phyloP scores from a whole-genome alignment of 1,284 basidiomycete species.

The Bjerkandera adusta region DNA sequence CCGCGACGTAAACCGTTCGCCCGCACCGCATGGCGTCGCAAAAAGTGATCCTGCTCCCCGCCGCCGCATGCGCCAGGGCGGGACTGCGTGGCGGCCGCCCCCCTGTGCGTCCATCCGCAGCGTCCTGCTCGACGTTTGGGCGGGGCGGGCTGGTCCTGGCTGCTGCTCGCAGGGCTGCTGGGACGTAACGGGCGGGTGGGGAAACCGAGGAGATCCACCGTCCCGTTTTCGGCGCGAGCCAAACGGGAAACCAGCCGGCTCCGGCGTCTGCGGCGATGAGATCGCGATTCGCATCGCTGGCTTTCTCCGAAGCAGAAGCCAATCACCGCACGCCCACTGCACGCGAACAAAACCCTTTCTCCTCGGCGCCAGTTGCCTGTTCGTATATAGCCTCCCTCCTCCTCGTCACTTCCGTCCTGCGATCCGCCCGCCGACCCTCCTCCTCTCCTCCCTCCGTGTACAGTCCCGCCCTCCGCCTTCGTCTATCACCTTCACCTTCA shows the following conservation, averaged over 20 bases:
- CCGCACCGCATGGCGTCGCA: not conserved
- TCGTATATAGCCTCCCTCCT: slow-evolving; percentile 9
- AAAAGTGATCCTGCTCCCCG: not conserved
- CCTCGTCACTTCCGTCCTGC: slow-evolving; percentile 1
- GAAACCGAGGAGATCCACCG: no score
- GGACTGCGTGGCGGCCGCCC: no score
- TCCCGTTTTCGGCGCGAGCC: no score
- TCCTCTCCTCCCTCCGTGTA: not conserved
- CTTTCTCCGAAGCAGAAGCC: not conserved
- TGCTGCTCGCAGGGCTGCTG: no score
- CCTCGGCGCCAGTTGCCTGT: not conserved
- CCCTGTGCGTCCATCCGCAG: not conserved
- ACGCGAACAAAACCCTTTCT: slow-evolving; percentile 5
- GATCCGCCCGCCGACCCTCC: not conserved
- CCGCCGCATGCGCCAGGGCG: no score
- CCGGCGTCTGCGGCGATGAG: not conserved
- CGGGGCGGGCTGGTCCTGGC: no score
- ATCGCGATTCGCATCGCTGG: not conserved
- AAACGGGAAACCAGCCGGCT: not conserved
- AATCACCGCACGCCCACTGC: not conserved
- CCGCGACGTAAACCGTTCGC: not conserved
- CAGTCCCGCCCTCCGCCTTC: slow-evolving; percentile 3
- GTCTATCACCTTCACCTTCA: slow-evolving; percentile 3
- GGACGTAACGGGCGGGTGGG: no score
- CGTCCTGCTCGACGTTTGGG: not conserved